Evolutionary conservation across 495 filamentous ascomycete species (phyloP).

Genomic region (Aspergillus haitiensis): DNA sequence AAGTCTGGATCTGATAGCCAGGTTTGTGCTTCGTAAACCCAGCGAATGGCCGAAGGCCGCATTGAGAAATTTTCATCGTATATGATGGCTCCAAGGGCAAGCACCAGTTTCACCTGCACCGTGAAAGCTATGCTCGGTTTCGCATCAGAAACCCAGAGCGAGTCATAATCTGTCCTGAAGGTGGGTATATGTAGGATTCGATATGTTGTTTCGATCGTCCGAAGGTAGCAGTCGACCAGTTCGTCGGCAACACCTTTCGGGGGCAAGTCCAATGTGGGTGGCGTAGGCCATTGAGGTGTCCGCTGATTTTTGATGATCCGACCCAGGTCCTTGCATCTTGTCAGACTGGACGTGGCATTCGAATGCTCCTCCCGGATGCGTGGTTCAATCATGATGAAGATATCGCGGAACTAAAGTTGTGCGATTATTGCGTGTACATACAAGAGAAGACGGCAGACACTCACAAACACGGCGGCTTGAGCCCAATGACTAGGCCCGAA

Average conservation of each 20-base stretch:
- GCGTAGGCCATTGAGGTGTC: conserved; percentile 42
- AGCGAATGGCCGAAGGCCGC: conserved; percentile 41
- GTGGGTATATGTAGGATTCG: conserved; percentile 60
- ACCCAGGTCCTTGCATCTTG: conserved; percentile 49
- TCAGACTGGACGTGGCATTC: conserved; percentile 31
- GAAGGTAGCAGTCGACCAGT: conserved; percentile 42
- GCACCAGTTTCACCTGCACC: conserved; percentile 52
- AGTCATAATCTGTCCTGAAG: conserved; percentile 47
- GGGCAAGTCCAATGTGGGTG: conserved; percentile 39
- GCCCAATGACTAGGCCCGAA: conserved; percentile 62
- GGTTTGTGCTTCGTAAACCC: conserved; percentile 53
- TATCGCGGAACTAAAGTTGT: conserved; percentile 36
- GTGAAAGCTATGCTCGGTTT: conserved; percentile 29
- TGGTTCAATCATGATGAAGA: conserved; percentile 42
- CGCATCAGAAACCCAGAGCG: conserved; percentile 28
- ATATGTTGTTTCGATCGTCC: conserved; percentile 47
- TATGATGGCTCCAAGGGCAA: conserved; percentile 50
- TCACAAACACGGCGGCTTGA: conserved; percentile 41
- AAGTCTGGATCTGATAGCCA: conserved; percentile 54
- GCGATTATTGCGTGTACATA: background rate
- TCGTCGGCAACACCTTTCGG: conserved; percentile 43
- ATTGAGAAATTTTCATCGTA: conserved; percentile 37
- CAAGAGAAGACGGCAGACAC: conserved; percentile 8
- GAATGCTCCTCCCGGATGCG: conserved; percentile 40
- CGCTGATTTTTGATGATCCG: conserved; percentile 46